phyloP scores from a whole-genome alignment of 1,284 basidiomycete genomes.

The Hortiboletus rubellus region DNA sequence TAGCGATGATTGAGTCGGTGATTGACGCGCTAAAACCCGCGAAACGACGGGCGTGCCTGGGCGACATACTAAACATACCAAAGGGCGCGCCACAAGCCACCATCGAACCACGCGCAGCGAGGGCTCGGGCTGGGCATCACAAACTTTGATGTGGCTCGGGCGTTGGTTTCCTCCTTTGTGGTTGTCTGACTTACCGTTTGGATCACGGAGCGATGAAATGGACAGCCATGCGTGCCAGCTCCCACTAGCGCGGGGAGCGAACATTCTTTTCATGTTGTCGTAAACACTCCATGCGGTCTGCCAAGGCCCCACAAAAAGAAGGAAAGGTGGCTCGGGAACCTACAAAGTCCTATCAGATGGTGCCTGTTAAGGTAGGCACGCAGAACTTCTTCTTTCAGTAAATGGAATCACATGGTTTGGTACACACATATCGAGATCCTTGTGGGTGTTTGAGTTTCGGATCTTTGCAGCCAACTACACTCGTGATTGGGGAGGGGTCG shows the following conservation, averaged over 20 bases:
- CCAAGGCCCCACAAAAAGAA: not conserved
- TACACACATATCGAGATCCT: not conserved
- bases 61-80: not conserved
- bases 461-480: not conserved
- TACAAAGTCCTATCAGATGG: not conserved
- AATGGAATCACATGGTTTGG: not conserved
- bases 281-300: not conserved
- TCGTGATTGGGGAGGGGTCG: no score
- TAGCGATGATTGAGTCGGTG: not conserved
- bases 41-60: not conserved
- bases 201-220: not conserved
- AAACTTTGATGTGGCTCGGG: not conserved
- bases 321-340: not conserved
- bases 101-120: no score
- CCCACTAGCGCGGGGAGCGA: not conserved
- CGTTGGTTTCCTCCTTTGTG: not conserved
- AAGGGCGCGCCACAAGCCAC: no score
- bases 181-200: not conserved
- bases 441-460: not conserved
- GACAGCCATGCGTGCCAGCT: not conserved
- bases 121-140: no score
- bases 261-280: not conserved
- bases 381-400: not conserved
- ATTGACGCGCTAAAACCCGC: not conserved
- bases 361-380: slow-evolving; percentile 14